A percentile compares a stretch with the other conserved stretches of the same genome.
These are phyloP conservation scores for Lichenothelia convexa DNA, from an alignment of 495 filamentous ascomycete genomes.

Conservation along the genomic window DNA sequence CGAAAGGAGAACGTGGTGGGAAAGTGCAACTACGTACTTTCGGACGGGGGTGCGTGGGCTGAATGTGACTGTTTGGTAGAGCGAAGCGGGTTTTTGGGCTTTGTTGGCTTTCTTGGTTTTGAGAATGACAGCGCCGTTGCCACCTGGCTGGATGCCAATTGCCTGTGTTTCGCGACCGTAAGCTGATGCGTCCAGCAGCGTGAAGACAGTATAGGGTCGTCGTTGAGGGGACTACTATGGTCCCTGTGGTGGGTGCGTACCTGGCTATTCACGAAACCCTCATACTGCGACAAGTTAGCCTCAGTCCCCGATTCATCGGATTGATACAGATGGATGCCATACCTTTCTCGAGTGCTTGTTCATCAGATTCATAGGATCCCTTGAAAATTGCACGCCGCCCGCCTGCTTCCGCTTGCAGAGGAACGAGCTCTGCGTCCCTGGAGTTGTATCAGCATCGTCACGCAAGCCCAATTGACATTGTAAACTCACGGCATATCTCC, in stretches of 20 bases:
- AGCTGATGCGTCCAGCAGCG: neutral
- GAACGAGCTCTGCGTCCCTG: conserved; percentile 65
- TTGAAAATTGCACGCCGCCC: conserved; percentile 73
- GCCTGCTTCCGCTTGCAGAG: conserved; percentile 69
- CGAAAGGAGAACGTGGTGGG: too few relatives aligned
- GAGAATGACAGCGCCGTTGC: conserved; percentile 55
- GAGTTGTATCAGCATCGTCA: conserved; percentile 1
- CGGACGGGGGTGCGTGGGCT: conserved; percentile 48
- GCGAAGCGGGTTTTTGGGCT: conserved; percentile 49
- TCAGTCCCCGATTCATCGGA: too few relatives aligned
- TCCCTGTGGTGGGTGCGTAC: conserved; percentile 31
- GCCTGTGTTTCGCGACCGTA: conserved; percentile 37
- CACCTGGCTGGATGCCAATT: conserved; percentile 48
- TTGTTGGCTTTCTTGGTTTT: conserved; percentile 65
- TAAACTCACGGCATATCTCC: conserved; percentile 73
- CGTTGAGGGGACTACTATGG: neutral
- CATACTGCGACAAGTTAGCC: too few relatives aligned
- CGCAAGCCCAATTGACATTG: neutral
- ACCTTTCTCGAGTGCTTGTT: conserved; percentile 88
- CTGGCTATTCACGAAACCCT: conserved; percentile 84
- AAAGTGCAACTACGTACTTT: conserved; percentile 76
- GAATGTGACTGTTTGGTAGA: conserved; percentile 44
- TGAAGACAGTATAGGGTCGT: neutral
- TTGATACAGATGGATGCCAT: too few relatives aligned
- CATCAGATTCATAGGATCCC: conserved; percentile 74